Conservation (phyloP, 176 grass and related monocot species). For the Hyparrhenia diplandra region DNA sequence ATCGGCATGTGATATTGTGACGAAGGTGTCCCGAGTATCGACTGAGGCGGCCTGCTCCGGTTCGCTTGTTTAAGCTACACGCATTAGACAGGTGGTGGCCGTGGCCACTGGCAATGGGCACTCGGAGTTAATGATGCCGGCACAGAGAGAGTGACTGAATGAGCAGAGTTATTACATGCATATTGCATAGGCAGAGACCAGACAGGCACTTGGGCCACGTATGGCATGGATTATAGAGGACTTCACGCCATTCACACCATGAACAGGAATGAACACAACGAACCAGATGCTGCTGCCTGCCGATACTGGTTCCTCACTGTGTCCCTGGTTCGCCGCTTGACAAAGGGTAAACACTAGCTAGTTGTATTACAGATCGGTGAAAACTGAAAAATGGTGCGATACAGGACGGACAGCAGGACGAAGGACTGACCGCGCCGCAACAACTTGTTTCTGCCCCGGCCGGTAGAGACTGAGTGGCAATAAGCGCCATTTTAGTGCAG, state of each 20-base stretch:
- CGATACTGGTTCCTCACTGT: too few species aligned
- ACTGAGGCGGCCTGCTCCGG: too few species aligned
- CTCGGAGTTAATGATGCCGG: neutral
- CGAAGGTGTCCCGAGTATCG: neutral
- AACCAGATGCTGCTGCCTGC: neutral
- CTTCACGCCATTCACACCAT: too few species aligned
- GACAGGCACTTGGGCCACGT: too few species aligned
- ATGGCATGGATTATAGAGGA: too few species aligned
- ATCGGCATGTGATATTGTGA: neutral
- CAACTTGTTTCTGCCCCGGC: too few species aligned
- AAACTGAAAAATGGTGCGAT: neutral
- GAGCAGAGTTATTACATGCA: neutral
- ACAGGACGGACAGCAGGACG: neutral
- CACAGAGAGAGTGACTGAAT: neutral
- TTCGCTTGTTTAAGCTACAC: neutral
- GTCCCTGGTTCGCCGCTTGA: neutral
- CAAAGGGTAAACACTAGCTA: neutral
- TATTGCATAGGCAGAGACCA: neutral
- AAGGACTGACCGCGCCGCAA: too few species aligned
- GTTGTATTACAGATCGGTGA: too few species aligned
- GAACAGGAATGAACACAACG: neutral
- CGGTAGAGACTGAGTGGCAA: too few species aligned
- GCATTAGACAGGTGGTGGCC: neutral
- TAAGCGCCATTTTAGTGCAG: too few species aligned
- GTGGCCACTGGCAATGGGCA: neutral